Percentiles rank a stretch among this genome's conserved stretches.
phyloP scores from a whole-genome alignment of 257 asterid genomes.

The Thymus quinquecostatus region DNA sequence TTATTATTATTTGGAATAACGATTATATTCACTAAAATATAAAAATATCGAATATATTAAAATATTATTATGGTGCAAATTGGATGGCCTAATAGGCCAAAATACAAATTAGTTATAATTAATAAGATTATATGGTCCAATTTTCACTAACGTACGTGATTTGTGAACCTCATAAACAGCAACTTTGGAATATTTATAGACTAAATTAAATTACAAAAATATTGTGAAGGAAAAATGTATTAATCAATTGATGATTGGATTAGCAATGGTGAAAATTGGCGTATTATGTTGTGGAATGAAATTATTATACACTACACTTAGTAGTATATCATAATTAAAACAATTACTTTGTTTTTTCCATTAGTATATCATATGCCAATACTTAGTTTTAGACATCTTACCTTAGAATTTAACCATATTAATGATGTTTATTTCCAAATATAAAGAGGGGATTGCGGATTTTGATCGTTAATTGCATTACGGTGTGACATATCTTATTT shows the following conservation, averaged over 20 bases:
- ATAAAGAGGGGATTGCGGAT: too few species aligned
- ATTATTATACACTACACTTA: too few species aligned
- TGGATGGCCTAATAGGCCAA: background rate
- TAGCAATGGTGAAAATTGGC: background rate
- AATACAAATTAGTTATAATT: background rate
- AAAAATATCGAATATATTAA: background rate
- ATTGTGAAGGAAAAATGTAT: too few species aligned
- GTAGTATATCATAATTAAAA: too few species aligned
- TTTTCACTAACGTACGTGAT: background rate
- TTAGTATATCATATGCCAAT: background rate
- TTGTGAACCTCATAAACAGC: background rate
- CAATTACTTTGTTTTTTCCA: too few species aligned
- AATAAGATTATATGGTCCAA: background rate
- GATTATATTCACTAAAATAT: background rate
- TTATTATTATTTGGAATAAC: background rate
- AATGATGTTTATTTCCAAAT: background rate
- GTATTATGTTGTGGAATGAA: too few species aligned
- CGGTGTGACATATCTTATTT: too few species aligned
- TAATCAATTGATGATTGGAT: background rate
- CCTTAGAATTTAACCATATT: background rate
- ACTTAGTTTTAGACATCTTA: background rate
- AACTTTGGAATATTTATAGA: too few species aligned
- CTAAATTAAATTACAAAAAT: too few species aligned
- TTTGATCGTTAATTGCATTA: too few species aligned
- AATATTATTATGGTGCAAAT: background rate